These are phyloP conservation scores for Aspergillus spinulosporus DNA, from an alignment of 2,329 filamentous ascomycete species.

Conservation along the genomic window DNA sequence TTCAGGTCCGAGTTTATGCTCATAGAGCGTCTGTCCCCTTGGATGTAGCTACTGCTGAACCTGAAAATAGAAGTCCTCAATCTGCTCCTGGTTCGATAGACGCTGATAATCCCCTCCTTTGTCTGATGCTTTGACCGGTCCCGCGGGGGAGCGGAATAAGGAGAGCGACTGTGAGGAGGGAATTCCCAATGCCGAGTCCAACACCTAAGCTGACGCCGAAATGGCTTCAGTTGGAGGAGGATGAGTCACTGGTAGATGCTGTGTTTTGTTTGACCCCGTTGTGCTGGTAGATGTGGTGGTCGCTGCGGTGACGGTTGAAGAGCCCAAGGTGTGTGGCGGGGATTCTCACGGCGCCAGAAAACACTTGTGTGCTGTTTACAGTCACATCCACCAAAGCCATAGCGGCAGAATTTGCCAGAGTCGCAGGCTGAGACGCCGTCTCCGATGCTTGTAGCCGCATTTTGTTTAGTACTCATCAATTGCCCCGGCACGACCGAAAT, in stretches of 20 bases:
- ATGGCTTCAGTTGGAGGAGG: not conserved
- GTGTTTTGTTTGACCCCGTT: not conserved
- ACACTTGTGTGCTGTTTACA: slow-evolving; percentile 6
- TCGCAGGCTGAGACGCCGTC: slow-evolving; percentile 2
- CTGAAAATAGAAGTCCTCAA: not conserved
- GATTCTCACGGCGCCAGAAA: slow-evolving; percentile 8
- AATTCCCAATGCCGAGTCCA: slow-evolving; percentile 1
- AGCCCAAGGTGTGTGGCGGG: not conserved
- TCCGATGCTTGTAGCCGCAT: slow-evolving; percentile 1
- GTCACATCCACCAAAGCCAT: slow-evolving; percentile 10
- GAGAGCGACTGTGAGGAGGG: slow-evolving; percentile 2
- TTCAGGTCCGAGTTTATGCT: not conserved
- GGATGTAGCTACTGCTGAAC: not conserved
- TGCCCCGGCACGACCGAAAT: not conserved
- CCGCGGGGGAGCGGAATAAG: not conserved
- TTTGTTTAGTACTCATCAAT: not conserved
- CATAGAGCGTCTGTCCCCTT: not conserved
- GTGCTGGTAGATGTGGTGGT: not conserved
- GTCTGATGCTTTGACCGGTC: not conserved
- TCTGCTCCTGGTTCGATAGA: not conserved
- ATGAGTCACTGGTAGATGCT: not conserved
- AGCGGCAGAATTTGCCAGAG: not conserved
- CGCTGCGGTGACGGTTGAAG: slow-evolving; percentile 1
- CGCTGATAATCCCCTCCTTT: not conserved
- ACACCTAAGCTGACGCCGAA: slow-evolving; percentile 1